phyloP scores from a whole-genome alignment of 2,329 filamentous ascomycete species.

The Penicillium fuscoglaucum region DNA sequence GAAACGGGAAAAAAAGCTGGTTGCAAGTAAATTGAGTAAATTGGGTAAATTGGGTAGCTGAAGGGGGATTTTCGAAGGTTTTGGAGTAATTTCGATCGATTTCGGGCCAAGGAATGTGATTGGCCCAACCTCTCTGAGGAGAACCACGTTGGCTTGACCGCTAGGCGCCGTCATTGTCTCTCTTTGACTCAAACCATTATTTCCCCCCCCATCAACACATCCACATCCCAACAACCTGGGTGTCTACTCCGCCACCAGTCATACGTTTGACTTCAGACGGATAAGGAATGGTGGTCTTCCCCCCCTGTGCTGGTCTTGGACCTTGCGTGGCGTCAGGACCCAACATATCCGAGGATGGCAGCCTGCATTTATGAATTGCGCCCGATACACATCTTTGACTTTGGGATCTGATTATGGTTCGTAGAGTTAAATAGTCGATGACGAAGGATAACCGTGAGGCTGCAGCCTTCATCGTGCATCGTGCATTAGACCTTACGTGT shows the following conservation, averaged over 20 bases:
- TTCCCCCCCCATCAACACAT: not conserved
- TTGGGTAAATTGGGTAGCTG: not conserved
- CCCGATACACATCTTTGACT: not conserved
- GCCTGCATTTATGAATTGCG: constrained; percentile 15
- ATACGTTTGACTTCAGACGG: constrained; percentile 2
- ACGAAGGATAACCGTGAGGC: constrained; percentile 7
- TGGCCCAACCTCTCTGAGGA: constrained; percentile 8
- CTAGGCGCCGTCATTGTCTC: constrained; percentile 1
- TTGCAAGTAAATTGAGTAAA: not conserved
- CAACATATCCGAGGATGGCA: constrained; percentile 14
- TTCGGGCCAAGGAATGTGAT: not conserved
- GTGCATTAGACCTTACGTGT: constrained; percentile 8
- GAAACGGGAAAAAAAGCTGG: not conserved
- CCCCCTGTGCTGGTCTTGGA: constrained; percentile 19
- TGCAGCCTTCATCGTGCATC: constrained; percentile 7
- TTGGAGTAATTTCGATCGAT: constrained; percentile 3
- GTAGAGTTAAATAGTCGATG: constrained; percentile 1
- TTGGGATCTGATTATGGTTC: not conserved
- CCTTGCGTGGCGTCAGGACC: constrained; percentile 24
- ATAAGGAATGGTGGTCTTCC: constrained; percentile 13
- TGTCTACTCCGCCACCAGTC: constrained; percentile 14
- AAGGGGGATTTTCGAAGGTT: not conserved
- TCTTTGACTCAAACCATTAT: not conserved
- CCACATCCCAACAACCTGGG: not conserved
- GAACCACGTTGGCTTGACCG: constrained; percentile 10